Conservation (phyloP, 2,329 filamentous ascomycete species). For the Harringtonia aguacate region DNA sequence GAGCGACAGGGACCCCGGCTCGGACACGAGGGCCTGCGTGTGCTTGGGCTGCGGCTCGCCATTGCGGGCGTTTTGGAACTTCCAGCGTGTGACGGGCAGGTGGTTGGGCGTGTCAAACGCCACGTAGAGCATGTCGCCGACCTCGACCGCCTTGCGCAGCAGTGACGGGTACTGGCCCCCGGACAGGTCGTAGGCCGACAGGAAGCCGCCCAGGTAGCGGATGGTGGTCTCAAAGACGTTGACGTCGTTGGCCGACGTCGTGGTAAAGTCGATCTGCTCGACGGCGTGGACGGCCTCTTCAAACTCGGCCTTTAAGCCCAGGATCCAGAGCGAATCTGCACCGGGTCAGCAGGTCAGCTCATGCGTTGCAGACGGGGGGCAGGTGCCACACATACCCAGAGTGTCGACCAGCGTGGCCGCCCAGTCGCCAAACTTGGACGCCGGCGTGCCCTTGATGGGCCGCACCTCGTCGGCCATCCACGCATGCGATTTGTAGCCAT, state of each 20-base stretch:
- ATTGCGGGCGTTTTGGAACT: slow-evolving; percentile 23
- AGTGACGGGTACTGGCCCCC: slow-evolving; percentile 22
- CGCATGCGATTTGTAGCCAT: slow-evolving; percentile 33
- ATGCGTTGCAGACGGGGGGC: slow-evolving; percentile 11
- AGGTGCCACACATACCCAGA: slow-evolving; percentile 25
- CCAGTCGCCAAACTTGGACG: slow-evolving; percentile 38
- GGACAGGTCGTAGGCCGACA: slow-evolving; percentile 26
- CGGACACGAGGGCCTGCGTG: slow-evolving; percentile 28
- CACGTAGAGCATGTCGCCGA: slow-evolving; percentile 41
- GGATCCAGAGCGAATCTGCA: slow-evolving; percentile 44
- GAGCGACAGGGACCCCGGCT: slow-evolving; percentile 55
- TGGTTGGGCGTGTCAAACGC: slow-evolving; percentile 45
- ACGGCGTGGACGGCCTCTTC: slow-evolving; percentile 35
- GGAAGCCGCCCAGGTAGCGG: slow-evolving; percentile 20
- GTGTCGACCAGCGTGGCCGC: slow-evolving; percentile 42
- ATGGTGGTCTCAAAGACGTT: slow-evolving; percentile 22
- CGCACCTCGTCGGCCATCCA: slow-evolving; percentile 37
- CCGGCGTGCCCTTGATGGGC: slow-evolving; percentile 17
- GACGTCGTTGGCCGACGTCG: slow-evolving; percentile 26
- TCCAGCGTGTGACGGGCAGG: slow-evolving; percentile 34
- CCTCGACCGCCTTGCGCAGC: slow-evolving; percentile 38
- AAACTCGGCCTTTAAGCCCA: slow-evolving; percentile 42
- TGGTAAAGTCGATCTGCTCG: slow-evolving; percentile 35
- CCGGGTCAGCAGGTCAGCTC: slow-evolving; percentile 21
- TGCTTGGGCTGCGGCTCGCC: slow-evolving; percentile 21